phyloP scores from a whole-genome alignment of 2,329 filamentous ascomycete species.

The Pleomassaria siparia region DNA sequence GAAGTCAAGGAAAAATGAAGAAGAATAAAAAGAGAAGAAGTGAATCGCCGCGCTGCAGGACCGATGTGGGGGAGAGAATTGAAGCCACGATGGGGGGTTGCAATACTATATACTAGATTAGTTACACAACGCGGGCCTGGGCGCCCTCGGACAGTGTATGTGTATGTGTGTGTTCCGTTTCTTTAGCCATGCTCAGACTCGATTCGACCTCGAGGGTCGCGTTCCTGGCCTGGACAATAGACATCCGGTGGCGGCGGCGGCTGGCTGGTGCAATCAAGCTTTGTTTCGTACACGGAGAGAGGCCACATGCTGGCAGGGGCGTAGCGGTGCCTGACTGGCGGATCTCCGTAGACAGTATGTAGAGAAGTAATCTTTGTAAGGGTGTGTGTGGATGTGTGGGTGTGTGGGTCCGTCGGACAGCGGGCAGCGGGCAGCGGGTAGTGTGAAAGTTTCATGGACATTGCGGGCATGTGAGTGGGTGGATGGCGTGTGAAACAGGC shows the following conservation, averaged over 20 bases:
- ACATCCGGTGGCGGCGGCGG: constrained; percentile 17
- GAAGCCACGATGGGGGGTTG: constrained; percentile 8
- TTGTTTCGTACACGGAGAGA: constrained; percentile 25
- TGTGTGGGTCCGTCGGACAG: no score
- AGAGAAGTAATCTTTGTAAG: no score
- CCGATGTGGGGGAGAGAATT: constrained; percentile 14
- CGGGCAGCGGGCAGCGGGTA: no score
- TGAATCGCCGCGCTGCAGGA: constrained; percentile 21
- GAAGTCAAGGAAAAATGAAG: background rate
- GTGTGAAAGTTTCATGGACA: constrained; percentile 14
- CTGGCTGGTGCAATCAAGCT: constrained; percentile 17
- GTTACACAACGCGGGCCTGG: constrained; percentile 21
- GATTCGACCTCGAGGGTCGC: constrained; percentile 16
- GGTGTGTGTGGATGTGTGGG: no score
- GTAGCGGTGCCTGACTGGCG: constrained; percentile 14
- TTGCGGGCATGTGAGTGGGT: constrained; percentile 9
- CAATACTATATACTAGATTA: constrained; percentile 31
- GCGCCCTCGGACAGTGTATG: constrained; percentile 2
- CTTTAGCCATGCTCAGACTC: constrained; percentile 6
- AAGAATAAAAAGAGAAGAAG: constrained; percentile 15
- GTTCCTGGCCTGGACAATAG: constrained; percentile 15
- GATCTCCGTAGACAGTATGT: constrained; percentile 15
- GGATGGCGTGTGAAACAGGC: constrained; percentile 11
- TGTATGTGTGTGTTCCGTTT: constrained; percentile 13
- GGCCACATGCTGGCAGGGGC: constrained; percentile 12